Conservation (phyloP, 1,284 basidiomycete genomes). For the Fistulinella cinereoalba region DNA sequence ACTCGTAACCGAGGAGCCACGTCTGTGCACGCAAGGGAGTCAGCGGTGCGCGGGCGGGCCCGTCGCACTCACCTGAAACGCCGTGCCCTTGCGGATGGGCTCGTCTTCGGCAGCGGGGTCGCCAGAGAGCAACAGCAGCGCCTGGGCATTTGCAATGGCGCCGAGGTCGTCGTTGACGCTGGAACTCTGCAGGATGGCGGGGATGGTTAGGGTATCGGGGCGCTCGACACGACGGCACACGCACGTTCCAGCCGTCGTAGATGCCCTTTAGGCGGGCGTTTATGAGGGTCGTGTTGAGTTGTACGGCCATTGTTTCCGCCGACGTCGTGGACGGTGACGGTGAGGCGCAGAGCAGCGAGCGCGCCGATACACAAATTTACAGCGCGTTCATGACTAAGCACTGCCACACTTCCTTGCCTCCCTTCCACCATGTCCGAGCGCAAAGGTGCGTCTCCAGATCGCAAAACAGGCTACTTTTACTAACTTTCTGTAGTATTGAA, state of each 20-base stretch:
- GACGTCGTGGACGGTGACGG: constrained; percentile 1
- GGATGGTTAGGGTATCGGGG: constrained; percentile 11
- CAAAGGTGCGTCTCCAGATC: constrained; percentile 70
- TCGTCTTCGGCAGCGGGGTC: constrained; percentile 84
- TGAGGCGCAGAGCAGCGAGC: constrained; percentile 13
- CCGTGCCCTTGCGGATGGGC: constrained; percentile 83
- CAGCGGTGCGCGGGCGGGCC: constrained; percentile 2
- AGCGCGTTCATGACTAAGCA: constrained; percentile 35
- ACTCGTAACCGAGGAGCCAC: constrained; percentile 96
- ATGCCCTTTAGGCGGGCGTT: constrained; percentile 65
- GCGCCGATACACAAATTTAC: constrained; percentile 32
- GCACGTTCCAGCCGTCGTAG: constrained; percentile 73
- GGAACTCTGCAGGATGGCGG: constrained; percentile 43
- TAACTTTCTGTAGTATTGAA: constrained; percentile 85
- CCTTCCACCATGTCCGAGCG: constrained; percentile 75
- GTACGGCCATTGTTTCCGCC: constrained; percentile 40
- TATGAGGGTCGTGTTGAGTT: constrained; percentile 61
- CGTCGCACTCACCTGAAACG: constrained; percentile 71
- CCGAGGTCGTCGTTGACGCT: constrained; percentile 68
- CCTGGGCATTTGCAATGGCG: constrained; percentile 64
- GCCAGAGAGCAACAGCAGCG: constrained; percentile 76
- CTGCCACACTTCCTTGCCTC: constrained; percentile 6
- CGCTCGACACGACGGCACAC: constrained; percentile 27
- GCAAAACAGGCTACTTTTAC: no score
- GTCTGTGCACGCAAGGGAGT: constrained; percentile 53